A percentile compares a stretch with the other conserved stretches of the same genome.
Evolutionary conservation across 208 protist species (phyloP).

Genomic region (Leptomonas seymouri): DNA sequence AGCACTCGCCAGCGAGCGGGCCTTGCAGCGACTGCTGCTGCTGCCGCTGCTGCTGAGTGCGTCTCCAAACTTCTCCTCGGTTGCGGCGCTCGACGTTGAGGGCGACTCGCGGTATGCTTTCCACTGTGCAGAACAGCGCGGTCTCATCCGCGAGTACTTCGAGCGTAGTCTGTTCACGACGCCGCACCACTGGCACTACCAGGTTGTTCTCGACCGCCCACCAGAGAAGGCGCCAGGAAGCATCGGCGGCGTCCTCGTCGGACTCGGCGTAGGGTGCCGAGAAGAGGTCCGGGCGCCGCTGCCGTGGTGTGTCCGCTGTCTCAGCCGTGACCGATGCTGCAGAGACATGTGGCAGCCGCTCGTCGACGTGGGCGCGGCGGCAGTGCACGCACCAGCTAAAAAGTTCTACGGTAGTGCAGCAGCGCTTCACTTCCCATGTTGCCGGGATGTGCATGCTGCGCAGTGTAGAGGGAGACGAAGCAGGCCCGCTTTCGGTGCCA

Average conservation of each 20-base stretch:
- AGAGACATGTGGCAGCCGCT: too few relatives aligned
- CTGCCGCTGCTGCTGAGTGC: not conserved
- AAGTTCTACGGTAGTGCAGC: conserved; percentile 25
- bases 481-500: not conserved
- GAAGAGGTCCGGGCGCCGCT: too few relatives aligned
- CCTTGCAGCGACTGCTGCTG: not conserved
- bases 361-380: conserved; percentile 1
- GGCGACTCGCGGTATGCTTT: conserved; percentile 20
- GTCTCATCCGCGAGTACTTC: conserved; percentile 40
- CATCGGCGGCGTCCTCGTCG: conserved; percentile 5
- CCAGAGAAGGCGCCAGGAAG: conserved; percentile 36
- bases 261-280: too few relatives aligned
- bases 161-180: conserved; percentile 19
- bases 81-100: conserved; percentile 31
- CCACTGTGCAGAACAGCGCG: conserved; percentile 36
- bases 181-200: conserved; percentile 29
- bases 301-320: too few relatives aligned
- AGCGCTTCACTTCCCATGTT: conserved; percentile 26
- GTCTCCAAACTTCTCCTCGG: conserved; percentile 20
- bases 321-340: too few relatives aligned
- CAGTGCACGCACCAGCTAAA: conserved; percentile 10
- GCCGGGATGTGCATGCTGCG: conserved; percentile 25
- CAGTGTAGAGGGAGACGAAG: not conserved
- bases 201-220: conserved; percentile 36
- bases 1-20: not conserved